A percentile compares a stretch with the other conserved stretches of the same genome.
These are phyloP conservation scores for Globisporangium viniferum DNA, from an alignment of 352 stramenopile genomes.

Conservation along the genomic window DNA sequence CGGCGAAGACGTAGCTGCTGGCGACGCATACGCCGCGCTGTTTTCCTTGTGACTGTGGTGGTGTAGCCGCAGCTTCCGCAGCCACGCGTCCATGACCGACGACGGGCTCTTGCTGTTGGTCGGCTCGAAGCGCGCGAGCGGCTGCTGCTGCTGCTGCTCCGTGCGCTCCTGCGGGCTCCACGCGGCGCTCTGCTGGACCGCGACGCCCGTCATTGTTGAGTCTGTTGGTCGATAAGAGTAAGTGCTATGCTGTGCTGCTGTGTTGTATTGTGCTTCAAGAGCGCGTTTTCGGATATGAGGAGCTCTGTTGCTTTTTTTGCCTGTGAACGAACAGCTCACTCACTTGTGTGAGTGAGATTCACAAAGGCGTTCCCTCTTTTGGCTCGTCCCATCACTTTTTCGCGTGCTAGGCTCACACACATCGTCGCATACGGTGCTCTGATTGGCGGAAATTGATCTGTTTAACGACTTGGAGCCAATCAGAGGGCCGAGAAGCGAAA, in stretches of 20 bases:
- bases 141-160: slow-evolving; percentile 4
- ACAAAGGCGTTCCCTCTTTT: background rate
- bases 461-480: background rate
- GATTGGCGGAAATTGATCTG: background rate
- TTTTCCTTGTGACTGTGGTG: background rate
- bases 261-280: too few relatives aligned
- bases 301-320: too few relatives aligned
- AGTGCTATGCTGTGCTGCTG: background rate
- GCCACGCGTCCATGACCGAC: slow-evolving; percentile 5
- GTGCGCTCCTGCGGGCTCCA: background rate
- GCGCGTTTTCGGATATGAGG: background rate
- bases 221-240: too few relatives aligned
- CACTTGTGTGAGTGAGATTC: background rate
- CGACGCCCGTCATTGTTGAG: background rate
- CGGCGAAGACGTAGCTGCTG: background rate
- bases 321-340: background rate
- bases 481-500: background rate
- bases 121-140: background rate
- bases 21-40: background rate
- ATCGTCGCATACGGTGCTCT: background rate
- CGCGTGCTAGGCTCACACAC: background rate
- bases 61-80: slow-evolving; percentile 6
- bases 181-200: background rate
- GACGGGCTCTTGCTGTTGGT: background rate
- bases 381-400: too few relatives aligned